phyloP scores from a whole-genome alignment of 768 basidiomycete genomes.

The Trametes gibbosa region DNA sequence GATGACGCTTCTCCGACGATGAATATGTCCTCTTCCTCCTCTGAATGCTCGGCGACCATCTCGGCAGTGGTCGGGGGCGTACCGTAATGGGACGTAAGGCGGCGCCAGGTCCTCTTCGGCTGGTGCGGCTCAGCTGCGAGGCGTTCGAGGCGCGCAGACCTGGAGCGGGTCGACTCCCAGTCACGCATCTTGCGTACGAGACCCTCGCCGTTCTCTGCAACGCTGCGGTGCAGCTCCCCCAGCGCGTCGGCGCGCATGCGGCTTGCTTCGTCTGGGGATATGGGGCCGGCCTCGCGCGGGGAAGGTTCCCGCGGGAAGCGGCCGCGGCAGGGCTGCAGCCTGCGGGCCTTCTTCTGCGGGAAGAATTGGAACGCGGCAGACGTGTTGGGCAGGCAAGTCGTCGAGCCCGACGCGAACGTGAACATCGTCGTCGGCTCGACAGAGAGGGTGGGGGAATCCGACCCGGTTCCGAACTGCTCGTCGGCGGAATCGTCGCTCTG shows the following conservation, averaged over 20 bases:
- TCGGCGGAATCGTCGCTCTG: constrained; percentile 9
- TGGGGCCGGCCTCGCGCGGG: constrained; percentile 8
- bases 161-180: constrained; percentile 55
- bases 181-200: constrained; percentile 73
- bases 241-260: constrained; percentile 62
- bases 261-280: constrained; percentile 32
- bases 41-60: constrained; percentile 16
- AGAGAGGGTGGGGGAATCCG: constrained; percentile 17
- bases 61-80: not conserved
- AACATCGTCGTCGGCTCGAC: constrained; percentile 15
- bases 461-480: constrained; percentile 3
- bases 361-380: constrained; percentile 36
- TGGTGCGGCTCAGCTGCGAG: not conserved
- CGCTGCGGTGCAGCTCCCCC: constrained; percentile 59
- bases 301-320: constrained; percentile 11
- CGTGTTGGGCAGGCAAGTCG: constrained; percentile 25
- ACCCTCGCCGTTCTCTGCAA: constrained; percentile 63
- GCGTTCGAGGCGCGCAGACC: constrained; percentile 13
- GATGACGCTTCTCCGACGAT: constrained; percentile 45
- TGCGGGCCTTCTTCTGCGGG: constrained; percentile 19
- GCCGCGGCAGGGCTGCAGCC: not conserved
- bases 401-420: constrained; percentile 9
- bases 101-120: constrained; percentile 3
- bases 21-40: constrained; percentile 50
- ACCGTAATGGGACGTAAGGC: constrained; percentile 15